Percentiles rank a stretch among this genome's conserved stretches.
phyloP scores from a whole-genome alignment of 768 basidiomycete species.

The Candolleomyces aberdarensis region DNA sequence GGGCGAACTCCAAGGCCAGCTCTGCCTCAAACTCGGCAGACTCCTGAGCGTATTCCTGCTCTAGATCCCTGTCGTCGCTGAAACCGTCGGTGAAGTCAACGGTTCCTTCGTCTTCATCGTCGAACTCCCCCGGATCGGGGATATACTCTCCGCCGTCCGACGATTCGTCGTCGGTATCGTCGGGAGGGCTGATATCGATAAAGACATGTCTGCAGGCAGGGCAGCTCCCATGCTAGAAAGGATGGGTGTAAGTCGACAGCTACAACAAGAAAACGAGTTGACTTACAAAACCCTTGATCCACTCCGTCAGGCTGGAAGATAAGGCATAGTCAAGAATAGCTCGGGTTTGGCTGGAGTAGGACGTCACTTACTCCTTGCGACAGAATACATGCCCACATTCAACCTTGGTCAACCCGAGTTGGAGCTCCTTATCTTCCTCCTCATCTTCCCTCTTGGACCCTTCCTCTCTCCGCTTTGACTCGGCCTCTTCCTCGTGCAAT shows the following conservation, averaged over 20 bases:
- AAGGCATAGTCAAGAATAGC: slow-evolving; percentile 4
- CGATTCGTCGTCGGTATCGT: slow-evolving; percentile 60
- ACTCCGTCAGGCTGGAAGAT: slow-evolving; percentile 51
- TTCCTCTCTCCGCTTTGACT: slow-evolving; percentile 3
- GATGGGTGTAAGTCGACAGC: background rate
- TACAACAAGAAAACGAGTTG: background rate
- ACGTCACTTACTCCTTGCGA: slow-evolving; percentile 47
- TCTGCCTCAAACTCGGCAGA: slow-evolving; percentile 12
- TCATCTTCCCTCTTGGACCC: background rate
- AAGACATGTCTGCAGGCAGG: slow-evolving; percentile 65
- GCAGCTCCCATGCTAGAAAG: slow-evolving; percentile 61
- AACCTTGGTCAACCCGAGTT: slow-evolving; percentile 55
- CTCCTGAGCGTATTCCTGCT: slow-evolving; percentile 14
- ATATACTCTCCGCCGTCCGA: slow-evolving; percentile 68
- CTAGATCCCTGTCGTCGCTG: slow-evolving; percentile 21
- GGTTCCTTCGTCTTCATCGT: slow-evolving; percentile 51
- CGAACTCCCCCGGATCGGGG: slow-evolving; percentile 29
- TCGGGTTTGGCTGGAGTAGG: background rate
- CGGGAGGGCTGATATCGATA: slow-evolving; percentile 46
- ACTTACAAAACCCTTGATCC: slow-evolving; percentile 58
- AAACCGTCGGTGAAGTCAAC: slow-evolving; percentile 43
- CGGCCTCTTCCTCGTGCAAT: slow-evolving; percentile 28
- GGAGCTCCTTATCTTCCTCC: slow-evolving; percentile 10
- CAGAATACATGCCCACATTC: slow-evolving; percentile 69
- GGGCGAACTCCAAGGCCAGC: background rate